These are phyloP conservation scores for Comarum palustre DNA, from an alignment of 306 rosid genomes.

Conservation along the genomic window DNA sequence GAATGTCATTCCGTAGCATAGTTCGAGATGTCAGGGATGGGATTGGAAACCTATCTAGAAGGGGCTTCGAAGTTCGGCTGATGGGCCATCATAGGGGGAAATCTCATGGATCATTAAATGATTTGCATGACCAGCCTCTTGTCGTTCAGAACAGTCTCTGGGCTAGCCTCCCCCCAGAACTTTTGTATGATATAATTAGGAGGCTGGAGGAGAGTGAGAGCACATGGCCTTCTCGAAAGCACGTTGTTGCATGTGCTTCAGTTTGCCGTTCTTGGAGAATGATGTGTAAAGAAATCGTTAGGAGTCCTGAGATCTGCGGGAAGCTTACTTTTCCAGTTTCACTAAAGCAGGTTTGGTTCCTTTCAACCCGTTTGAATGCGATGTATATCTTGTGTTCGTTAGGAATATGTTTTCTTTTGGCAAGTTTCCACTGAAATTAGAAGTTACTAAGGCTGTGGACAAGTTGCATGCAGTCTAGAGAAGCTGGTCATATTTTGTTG, in stretches of 20 bases:
- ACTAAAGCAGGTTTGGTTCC: constrained; percentile 63
- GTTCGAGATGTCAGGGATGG: constrained; percentile 89
- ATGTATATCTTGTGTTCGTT: not conserved
- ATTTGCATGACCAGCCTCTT: constrained; percentile 60
- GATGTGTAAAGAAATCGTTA: constrained; percentile 84
- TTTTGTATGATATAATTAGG: constrained; percentile 67
- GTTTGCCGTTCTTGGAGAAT: constrained; percentile 87
- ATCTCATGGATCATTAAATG: constrained; percentile 73
- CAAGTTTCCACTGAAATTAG: not conserved
- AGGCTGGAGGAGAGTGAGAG: constrained; percentile 86
- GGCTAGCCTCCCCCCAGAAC: constrained; percentile 82
- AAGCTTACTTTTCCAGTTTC: constrained; percentile 87
- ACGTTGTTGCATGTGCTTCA: constrained; percentile 82
- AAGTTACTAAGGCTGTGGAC: not conserved
- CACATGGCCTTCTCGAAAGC: constrained; percentile 72
- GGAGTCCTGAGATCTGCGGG: constrained; percentile 70
- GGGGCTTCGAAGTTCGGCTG: constrained; percentile 73
- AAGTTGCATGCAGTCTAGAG: not conserved
- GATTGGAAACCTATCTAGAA: constrained; percentile 78
- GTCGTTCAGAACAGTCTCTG: constrained; percentile 70
- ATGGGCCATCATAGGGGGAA: constrained; percentile 69
- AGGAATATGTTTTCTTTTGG: not conserved
- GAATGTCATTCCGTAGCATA: constrained; percentile 89
- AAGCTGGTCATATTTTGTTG: not conserved
- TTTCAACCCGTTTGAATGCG: constrained; percentile 8